Percentiles rank a stretch among this genome's conserved stretches.
phyloP scores from a whole-genome alignment of 495 filamentous ascomycete genomes.

The Umbilicaria muhlenbergii region DNA sequence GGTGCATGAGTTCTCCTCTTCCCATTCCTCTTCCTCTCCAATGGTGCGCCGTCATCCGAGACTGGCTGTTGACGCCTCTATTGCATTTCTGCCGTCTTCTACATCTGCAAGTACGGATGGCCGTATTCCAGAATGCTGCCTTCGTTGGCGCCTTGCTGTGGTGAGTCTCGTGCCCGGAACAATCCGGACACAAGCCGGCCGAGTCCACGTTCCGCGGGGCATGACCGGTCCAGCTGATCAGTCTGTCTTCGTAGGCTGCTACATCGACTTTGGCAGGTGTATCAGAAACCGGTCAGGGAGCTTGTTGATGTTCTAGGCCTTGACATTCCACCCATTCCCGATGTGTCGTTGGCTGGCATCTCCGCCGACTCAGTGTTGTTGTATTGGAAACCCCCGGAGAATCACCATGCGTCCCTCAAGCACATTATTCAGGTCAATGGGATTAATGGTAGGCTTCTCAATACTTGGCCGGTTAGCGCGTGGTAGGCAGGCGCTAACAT shows the following conservation, averaged over 20 bases:
- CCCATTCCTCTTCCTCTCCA: too few species aligned
- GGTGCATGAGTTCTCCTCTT: too few species aligned
- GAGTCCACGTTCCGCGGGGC: not conserved
- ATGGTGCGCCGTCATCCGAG: too few species aligned
- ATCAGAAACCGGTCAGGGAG: constrained; percentile 78
- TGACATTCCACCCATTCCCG: constrained; percentile 78
- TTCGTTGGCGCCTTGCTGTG: constrained; percentile 36
- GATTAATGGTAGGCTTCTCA: constrained; percentile 51
- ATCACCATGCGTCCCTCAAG: constrained; percentile 64
- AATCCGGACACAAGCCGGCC: not conserved
- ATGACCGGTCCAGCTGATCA: not conserved
- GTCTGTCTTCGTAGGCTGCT: constrained; percentile 41
- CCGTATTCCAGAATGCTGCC: constrained; percentile 31
- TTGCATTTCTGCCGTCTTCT: too few species aligned
- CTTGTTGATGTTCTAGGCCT: constrained; percentile 81
- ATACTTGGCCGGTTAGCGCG: not conserved
- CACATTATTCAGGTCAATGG: constrained; percentile 90
- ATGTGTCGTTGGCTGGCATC: constrained; percentile 84
- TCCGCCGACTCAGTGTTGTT: constrained; percentile 75
- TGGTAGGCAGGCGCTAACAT: constrained; percentile 6
- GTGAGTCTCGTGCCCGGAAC: constrained; percentile 16
- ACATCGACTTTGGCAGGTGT: constrained; percentile 67
- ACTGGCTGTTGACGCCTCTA: too few species aligned
- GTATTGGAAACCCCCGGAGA: constrained; percentile 73
- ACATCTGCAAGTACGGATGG: constrained; percentile 27